Evolutionary conservation across 2,329 filamentous ascomycete species (phyloP).

Genomic region (Fusarium aywerte): DNA sequence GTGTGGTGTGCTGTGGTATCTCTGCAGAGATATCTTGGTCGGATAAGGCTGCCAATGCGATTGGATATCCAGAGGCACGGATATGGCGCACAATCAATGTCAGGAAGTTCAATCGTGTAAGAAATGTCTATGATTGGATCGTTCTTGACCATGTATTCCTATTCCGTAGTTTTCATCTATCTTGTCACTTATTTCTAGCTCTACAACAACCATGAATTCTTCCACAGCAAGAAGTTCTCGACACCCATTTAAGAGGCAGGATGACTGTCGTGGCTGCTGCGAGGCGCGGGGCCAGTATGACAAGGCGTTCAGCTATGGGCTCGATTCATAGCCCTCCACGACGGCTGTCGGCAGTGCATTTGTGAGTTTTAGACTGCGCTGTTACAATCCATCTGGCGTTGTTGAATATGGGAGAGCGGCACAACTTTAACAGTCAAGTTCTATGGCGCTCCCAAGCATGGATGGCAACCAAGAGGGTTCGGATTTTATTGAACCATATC

Average conservation of each 20-base stretch:
- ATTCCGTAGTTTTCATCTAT: constrained; percentile 73
- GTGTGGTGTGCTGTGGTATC: constrained; percentile 55
- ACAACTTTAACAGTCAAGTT: no score
- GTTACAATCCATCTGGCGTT: constrained; percentile 70
- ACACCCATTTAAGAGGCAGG: constrained; percentile 69
- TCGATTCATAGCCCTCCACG: constrained; percentile 69
- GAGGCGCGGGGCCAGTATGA: constrained; percentile 74
- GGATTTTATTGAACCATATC: no score
- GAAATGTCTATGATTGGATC: constrained; percentile 72
- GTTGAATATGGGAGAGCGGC: constrained; percentile 58
- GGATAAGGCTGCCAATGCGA: constrained; percentile 51
- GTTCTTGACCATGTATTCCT: constrained; percentile 69
- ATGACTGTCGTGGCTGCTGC: constrained; percentile 69
- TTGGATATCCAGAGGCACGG: constrained; percentile 75
- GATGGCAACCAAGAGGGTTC: no score
- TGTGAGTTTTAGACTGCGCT: constrained; percentile 73
- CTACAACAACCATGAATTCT: constrained; percentile 78
- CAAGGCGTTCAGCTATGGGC: constrained; percentile 75
- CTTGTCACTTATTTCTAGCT: constrained; percentile 73
- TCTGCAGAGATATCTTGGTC: constrained; percentile 54
- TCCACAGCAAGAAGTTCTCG: constrained; percentile 72
- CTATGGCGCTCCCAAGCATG: no score
- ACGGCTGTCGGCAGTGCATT: constrained; percentile 71
- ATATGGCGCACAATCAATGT: constrained; percentile 73
- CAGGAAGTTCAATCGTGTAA: constrained; percentile 64